phyloP scores from a whole-genome alignment of 805 yeast genomes.

The Maudiozyma serrabonitensis region DNA sequence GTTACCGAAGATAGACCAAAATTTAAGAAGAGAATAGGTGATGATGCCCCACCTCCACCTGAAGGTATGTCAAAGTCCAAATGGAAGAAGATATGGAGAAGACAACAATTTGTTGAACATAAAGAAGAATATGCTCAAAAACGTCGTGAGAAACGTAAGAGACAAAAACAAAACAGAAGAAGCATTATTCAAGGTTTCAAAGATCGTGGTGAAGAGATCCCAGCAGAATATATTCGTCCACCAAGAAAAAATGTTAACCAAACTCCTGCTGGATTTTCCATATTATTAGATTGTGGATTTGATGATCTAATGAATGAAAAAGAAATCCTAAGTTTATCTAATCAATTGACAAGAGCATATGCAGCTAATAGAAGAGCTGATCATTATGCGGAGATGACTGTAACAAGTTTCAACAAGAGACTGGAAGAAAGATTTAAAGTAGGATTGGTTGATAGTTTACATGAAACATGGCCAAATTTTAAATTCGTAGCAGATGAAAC shows the following conservation, averaged over 20 bases:
- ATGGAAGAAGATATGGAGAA: constrained; percentile 65
- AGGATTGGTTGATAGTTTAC: constrained; percentile 42
- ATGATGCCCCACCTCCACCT: constrained; percentile 40
- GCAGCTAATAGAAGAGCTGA: constrained; percentile 60
- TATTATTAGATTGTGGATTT: constrained; percentile 82
- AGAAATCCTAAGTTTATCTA: constrained; percentile 57
- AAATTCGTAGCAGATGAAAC: constrained; percentile 37
- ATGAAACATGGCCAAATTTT: constrained; percentile 60
- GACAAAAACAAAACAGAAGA: constrained; percentile 33
- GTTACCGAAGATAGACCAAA: background rate
- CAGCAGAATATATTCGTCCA: constrained; percentile 31
- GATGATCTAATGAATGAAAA: constrained; percentile 82
- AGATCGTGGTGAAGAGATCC: constrained; percentile 33
- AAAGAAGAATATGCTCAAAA: constrained; percentile 50
- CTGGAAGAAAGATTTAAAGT: constrained; percentile 61
- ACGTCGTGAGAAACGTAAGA: constrained; percentile 47
- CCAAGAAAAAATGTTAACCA: constrained; percentile 37
- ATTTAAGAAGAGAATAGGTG: constrained; percentile 2
- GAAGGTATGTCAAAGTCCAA: constrained; percentile 82
- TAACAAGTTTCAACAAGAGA: constrained; percentile 58
- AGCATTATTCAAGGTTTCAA: constrained; percentile 29
- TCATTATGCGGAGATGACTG: constrained; percentile 46
- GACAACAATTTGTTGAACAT: constrained; percentile 48
- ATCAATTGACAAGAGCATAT: constrained; percentile 76
- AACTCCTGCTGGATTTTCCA: constrained; percentile 36